Conservation (phyloP, 495 filamentous ascomycete genomes). For the Acidiella bohemica region DNA sequence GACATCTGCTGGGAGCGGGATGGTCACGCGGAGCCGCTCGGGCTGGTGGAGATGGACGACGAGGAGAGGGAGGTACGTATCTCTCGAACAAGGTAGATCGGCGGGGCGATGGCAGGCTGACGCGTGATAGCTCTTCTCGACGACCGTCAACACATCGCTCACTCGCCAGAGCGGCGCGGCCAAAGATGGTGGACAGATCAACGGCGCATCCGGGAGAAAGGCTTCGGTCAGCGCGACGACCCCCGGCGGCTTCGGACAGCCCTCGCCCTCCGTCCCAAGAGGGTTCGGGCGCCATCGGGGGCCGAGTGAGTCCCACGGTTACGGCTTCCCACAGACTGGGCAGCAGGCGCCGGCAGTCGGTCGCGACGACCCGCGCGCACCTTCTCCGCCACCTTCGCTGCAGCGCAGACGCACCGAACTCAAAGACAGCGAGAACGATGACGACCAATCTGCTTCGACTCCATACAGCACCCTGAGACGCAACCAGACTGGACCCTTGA, state of each 20-base stretch:
- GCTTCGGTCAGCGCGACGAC: constrained; percentile 51
- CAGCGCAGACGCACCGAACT: constrained; percentile 59
- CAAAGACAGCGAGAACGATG: constrained; percentile 34
- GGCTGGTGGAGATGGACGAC: constrained; percentile 60
- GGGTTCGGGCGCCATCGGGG: constrained; percentile 69
- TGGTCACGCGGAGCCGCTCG: constrained; percentile 59
- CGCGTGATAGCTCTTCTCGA: constrained; percentile 65
- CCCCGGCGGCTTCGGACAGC: constrained; percentile 33
- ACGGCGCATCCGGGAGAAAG: constrained; percentile 50
- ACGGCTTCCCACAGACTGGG: constrained; percentile 38
- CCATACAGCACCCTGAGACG: constrained; percentile 55
- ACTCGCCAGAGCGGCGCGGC: constrained; percentile 33
- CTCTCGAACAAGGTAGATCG: too few relatives aligned
- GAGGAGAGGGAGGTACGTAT: constrained; percentile 73
- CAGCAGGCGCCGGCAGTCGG: constrained; percentile 39
- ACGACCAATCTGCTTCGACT: constrained; percentile 31
- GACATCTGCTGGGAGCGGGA: constrained; percentile 83
- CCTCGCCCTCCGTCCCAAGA: constrained; percentile 53
- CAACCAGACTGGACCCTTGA: constrained; percentile 52
- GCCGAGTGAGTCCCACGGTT: constrained; percentile 70
- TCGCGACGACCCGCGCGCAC: constrained; percentile 45
- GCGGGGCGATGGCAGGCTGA: too few relatives aligned
- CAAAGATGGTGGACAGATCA: constrained; percentile 52
- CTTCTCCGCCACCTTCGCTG: constrained; percentile 51
- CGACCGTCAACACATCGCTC: constrained; percentile 84